A percentile compares a stretch with the other conserved stretches of the same genome.
phyloP scores from a whole-genome alignment of 2,329 filamentous ascomycete species.

The Ophiostoma triangulosporum region DNA sequence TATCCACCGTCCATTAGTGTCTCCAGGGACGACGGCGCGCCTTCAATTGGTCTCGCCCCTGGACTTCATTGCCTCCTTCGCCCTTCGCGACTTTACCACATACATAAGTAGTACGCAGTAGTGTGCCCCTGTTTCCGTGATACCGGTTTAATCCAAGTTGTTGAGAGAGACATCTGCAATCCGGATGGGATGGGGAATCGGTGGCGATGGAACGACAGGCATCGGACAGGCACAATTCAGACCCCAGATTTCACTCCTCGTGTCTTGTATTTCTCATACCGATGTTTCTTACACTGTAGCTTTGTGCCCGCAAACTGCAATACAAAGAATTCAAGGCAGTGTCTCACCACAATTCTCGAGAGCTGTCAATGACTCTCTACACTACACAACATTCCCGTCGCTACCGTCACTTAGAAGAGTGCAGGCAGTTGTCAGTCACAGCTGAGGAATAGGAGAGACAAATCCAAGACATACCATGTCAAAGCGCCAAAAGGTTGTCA shows the following conservation, averaged over 20 bases:
- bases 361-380: not conserved
- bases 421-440: no score
- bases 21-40: not conserved
- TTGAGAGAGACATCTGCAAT: not conserved
- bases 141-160: not conserved
- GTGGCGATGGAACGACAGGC: not conserved
- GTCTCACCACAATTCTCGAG: not conserved
- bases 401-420: not conserved
- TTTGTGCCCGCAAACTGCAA: not conserved
- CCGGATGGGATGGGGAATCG: not conserved
- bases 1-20: not conserved
- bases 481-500: no score
- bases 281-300: no score
- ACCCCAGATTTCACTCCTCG: not conserved
- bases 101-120: no score
- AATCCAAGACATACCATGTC: not conserved
- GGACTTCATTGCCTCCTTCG: not conserved
- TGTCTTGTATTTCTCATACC: constrained; percentile 2
- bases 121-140: not conserved
- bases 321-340: not conserved
- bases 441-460: not conserved
- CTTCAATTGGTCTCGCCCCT: not conserved
- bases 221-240: not conserved
- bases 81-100: not conserved
- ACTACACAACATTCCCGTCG: not conserved